Evolutionary conservation across 345 rosid species (phyloP).

Genomic region (Linum tenue): DNA sequence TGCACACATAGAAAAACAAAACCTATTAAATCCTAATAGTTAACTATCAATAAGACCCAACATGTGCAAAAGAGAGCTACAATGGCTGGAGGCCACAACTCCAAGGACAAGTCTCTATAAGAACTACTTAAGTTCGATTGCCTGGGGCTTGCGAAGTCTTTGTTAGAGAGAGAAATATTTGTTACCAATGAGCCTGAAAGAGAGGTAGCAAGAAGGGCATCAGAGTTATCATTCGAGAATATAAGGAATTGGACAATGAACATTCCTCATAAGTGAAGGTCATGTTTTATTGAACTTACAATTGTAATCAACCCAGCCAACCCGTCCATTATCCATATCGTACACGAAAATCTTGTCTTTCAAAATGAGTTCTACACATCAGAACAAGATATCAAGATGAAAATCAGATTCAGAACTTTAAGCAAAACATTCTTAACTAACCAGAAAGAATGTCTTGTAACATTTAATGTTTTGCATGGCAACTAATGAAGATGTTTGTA

Average conservation of each 20-base stretch:
- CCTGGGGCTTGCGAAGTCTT: conserved; percentile 23
- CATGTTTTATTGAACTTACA: not conserved
- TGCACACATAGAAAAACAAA: too few relatives aligned
- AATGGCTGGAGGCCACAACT: conserved; percentile 29
- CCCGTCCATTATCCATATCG: conserved; percentile 1
- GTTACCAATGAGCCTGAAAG: conserved; percentile 22
- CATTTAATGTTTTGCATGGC: too few relatives aligned
- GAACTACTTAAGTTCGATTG: conserved; percentile 16
- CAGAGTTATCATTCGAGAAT: too few relatives aligned
- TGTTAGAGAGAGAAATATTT: conserved; percentile 23
- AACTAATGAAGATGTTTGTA: too few relatives aligned
- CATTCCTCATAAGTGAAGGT: not conserved
- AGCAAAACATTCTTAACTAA: not conserved
- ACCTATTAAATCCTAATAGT: too few relatives aligned
- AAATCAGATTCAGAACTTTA: not conserved
- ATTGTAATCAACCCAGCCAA: conserved; percentile 7
- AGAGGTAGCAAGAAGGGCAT: not conserved
- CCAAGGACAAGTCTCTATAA: conserved; percentile 28
- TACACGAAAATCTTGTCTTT: conserved; percentile 10
- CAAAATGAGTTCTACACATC: not conserved
- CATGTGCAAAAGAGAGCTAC: conserved; percentile 30
- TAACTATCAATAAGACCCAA: too few relatives aligned
- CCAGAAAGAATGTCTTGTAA: too few relatives aligned
- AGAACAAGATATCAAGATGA: conserved; percentile 6
- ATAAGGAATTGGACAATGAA: not conserved